A percentile compares a stretch with the other conserved stretches of the same genome.
Conservation (phyloP, 2,329 filamentous ascomycete species). For the Cercospora citrullina region DNA sequence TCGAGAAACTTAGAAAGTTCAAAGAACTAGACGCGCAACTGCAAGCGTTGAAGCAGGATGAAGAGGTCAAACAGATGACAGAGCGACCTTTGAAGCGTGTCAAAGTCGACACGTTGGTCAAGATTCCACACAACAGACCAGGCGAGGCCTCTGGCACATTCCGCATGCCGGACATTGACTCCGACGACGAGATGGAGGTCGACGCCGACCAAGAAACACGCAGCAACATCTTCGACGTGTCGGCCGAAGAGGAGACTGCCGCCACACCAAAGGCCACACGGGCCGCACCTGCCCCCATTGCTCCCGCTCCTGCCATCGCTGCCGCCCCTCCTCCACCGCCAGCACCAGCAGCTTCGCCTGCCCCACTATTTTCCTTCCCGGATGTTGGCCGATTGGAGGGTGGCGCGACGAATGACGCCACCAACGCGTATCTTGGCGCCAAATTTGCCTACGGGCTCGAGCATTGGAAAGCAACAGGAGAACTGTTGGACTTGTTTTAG, state of each 20-base stretch:
- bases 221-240: constrained; percentile 31
- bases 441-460: constrained; percentile 21
- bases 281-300: neutral
- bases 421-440: constrained; percentile 7
- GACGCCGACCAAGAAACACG: constrained; percentile 28
- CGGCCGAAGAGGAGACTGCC: constrained; percentile 8
- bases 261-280: neutral
- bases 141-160: constrained; percentile 36
- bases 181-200: constrained; percentile 40
- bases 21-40: constrained; percentile 27
- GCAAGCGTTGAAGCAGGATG: constrained; percentile 29
- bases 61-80: constrained; percentile 32
- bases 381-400: constrained; percentile 7
- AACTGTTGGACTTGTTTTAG: constrained; percentile 4
- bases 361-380: constrained; percentile 9
- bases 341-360: neutral
- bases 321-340: neutral
- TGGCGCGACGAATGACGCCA: neutral
- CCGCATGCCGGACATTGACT: constrained; percentile 35
- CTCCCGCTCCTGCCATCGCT: neutral
- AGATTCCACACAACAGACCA: constrained; percentile 36
- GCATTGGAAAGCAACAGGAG: constrained; percentile 10
- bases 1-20: constrained; percentile 31
- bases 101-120: constrained; percentile 36
- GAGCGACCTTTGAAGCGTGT: constrained; percentile 34